These are phyloP conservation scores for Simplicillium sp. DNA, from an alignment of 2,329 filamentous ascomycete genomes.

Conservation along the genomic window DNA sequence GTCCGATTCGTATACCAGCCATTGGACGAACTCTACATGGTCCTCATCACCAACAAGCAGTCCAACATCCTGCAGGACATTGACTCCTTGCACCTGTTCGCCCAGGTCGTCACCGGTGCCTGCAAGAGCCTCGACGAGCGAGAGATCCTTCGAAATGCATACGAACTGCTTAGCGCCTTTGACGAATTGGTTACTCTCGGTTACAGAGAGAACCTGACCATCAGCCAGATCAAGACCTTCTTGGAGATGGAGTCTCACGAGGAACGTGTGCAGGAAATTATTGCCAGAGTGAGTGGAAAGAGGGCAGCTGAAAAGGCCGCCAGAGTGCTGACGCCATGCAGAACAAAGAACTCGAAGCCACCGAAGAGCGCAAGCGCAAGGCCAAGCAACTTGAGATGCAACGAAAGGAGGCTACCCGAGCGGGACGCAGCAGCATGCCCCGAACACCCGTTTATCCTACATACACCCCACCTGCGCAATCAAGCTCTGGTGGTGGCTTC, in stretches of 20 bases:
- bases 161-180: conserved; percentile 91
- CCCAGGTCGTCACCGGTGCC: conserved; percentile 91
- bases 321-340: conserved; percentile 27
- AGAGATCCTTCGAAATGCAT: conserved; percentile 90
- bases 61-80: conserved; percentile 99
- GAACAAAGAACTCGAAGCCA: conserved; percentile 98
- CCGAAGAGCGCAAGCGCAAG: conserved; percentile 95
- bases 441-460: conserved; percentile 78
- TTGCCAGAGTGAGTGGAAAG: conserved; percentile 59
- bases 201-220: conserved; percentile 90
- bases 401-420: conserved; percentile 86
- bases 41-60: conserved; percentile 97
- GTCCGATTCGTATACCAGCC: conserved; percentile 99
- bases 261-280: conserved; percentile 97
- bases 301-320: not conserved
- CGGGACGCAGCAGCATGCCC: conserved; percentile 55
- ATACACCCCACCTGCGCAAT: conserved; percentile 72
- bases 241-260: conserved; percentile 99
- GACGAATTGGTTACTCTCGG: conserved; percentile 94
- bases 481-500: conserved; percentile 70
- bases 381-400: conserved; percentile 99
- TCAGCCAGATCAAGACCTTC: conserved; percentile 98
- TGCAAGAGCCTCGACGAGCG: conserved; percentile 94
- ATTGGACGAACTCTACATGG: conserved; percentile 98
- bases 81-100: conserved; percentile 94